Evolutionary conservation across 2,329 filamentous ascomycete genomes (phyloP).

Genomic region (Phaeoacremonium minimum): DNA sequence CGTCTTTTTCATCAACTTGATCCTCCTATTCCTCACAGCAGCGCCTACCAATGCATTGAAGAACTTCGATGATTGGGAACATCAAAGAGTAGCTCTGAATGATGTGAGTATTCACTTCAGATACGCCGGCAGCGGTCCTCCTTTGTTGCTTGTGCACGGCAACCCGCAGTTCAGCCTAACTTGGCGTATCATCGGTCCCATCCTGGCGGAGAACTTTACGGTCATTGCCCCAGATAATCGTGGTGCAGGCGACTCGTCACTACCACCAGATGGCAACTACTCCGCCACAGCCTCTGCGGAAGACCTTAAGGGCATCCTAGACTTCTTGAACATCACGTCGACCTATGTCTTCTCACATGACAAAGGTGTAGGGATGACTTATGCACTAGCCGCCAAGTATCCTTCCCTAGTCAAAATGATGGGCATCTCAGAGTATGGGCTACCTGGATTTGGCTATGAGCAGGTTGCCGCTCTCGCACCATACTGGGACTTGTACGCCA

Average conservation of each 20-base stretch:
- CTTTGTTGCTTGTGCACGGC: slow-evolving; percentile 33
- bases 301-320: slow-evolving; percentile 31
- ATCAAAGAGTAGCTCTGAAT: slow-evolving; percentile 26
- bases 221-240: slow-evolving; percentile 37
- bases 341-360: slow-evolving; percentile 40
- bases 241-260: slow-evolving; percentile 32
- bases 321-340: slow-evolving; percentile 34
- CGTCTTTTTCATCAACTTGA: no score
- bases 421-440: slow-evolving; percentile 30
- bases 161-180: slow-evolving; percentile 34
- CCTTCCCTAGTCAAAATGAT: slow-evolving; percentile 27
- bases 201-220: slow-evolving; percentile 35
- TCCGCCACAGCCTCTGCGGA: slow-evolving; percentile 31
- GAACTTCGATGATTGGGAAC: slow-evolving; percentile 30
- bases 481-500: slow-evolving; percentile 32
- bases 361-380: slow-evolving; percentile 36
- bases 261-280: slow-evolving; percentile 32
- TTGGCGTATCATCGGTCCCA: slow-evolving; percentile 31
- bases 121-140: slow-evolving; percentile 32
- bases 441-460: slow-evolving; percentile 38
- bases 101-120: slow-evolving; percentile 37
- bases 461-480: slow-evolving; percentile 19
- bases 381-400: slow-evolving; percentile 31
- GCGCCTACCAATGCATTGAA: no score
- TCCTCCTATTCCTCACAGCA: no score